Conservation (phyloP, 192 early-diverging fungal genomes). For the Backusella macrospora region DNA sequence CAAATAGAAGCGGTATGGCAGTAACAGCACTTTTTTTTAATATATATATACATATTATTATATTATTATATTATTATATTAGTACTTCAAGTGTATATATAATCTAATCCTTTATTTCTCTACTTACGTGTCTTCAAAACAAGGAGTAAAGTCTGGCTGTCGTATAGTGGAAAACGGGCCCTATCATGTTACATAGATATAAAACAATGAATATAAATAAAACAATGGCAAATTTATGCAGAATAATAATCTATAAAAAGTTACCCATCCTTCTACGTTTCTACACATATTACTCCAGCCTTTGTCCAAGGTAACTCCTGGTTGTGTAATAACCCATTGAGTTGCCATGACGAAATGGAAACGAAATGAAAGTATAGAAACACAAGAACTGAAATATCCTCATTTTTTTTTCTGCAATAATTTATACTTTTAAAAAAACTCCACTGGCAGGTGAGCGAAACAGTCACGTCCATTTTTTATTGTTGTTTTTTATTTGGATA, state of each 20-base stretch:
- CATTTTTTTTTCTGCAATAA: neutral
- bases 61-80: neutral
- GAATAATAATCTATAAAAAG: neutral
- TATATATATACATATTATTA: neutral
- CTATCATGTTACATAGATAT: constrained; percentile 6
- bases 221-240: neutral
- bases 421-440: neutral
- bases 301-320: neutral
- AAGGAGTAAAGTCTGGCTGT: constrained; percentile 31
- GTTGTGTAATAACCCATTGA: neutral
- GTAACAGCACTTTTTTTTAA: constrained; percentile 2
- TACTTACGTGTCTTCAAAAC: constrained; percentile 41
- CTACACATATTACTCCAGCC: neutral
- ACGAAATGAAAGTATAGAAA: constrained; percentile 13
- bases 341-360: neutral
- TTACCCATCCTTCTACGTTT: constrained; percentile 22
- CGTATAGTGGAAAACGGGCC: constrained; percentile 26
- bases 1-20: constrained; percentile 8
- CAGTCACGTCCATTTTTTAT: neutral
- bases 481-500: neutral
- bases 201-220: neutral
- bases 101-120: neutral
- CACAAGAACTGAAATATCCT: neutral
- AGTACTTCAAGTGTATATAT: neutral
- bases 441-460: neutral